These are phyloP conservation scores for Patellifolia procumbens DNA, from an alignment of 179 eudicot species.

Conservation along the genomic window DNA sequence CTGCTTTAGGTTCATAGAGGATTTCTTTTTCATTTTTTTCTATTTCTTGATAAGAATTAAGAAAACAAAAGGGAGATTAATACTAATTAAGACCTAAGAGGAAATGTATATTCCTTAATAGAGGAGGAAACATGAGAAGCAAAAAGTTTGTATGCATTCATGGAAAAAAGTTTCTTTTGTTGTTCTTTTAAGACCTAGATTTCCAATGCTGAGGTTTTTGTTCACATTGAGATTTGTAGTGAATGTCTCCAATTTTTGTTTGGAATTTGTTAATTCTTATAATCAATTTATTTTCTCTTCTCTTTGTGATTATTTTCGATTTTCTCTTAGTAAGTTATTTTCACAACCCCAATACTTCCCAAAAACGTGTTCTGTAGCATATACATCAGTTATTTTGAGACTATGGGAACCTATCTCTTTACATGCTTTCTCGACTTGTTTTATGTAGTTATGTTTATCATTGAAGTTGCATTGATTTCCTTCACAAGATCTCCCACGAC, in stretches of 20 bases:
- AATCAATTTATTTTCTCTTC: neutral
- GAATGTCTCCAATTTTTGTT: neutral
- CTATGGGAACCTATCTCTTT: too few relatives aligned
- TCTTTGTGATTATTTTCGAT: neutral
- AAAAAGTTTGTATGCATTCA: slow-evolving; percentile 19
- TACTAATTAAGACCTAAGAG: neutral
- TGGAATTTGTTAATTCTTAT: neutral
- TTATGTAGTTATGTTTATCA: too few relatives aligned
- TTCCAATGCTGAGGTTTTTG: slow-evolving; percentile 2
- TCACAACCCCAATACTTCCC: too few relatives aligned
- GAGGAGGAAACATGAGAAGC: slow-evolving; percentile 23
- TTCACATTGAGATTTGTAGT: slow-evolving; percentile 6
- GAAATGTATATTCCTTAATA: slow-evolving; percentile 14
- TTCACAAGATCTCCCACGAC: too few relatives aligned
- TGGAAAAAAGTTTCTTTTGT: neutral
- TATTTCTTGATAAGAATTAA: neutral
- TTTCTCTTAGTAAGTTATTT: too few relatives aligned
- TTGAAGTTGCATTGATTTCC: too few relatives aligned
- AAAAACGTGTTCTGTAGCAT: too few relatives aligned
- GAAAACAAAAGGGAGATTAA: neutral
- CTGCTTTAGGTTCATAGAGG: slow-evolving; percentile 45
- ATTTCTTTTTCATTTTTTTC: neutral
- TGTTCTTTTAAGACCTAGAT: slow-evolving; percentile 1
- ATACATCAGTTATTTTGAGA: too few relatives aligned
- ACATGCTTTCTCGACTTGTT: too few relatives aligned